Evolutionary conservation across 169 alveolate species (phyloP), one percentile per base, ranked within the genome.

Genomic region (Pseudocohnilembus persalinus): DNA sequence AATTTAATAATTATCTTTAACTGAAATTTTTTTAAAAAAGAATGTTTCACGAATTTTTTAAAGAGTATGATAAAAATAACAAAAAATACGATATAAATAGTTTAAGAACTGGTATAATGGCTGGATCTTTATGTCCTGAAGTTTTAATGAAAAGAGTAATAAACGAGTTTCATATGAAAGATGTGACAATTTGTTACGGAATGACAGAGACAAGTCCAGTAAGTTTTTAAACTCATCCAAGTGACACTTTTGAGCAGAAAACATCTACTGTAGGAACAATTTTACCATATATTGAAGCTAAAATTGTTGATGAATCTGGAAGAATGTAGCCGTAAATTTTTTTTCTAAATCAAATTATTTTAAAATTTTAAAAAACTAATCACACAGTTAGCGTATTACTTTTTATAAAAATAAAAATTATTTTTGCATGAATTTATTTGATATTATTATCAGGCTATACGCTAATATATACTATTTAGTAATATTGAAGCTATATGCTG

Each of bases 161-260:
- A n/a, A 82, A 90, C n/a, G 86, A 77, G 20, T 79, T 92, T 73
- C 88, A 88, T 1, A 81, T 94, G 6, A 75, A 81, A 28, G 76
- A 90, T 32, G 30, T 94, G 16, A 75, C 92, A 0, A 88, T 83
- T 82, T 83, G 92, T 31, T 92, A 92, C 89, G 97, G 97, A 34
- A 76, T 80, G 84, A 94, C 97, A 4, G 97, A 94, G 88, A 87
- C 92, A 16, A 86, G 94, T 74, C 97, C 97, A 1, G 93, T 92
- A 29, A 77, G 89, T 65, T 84, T 85, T 81, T 85, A 89, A 77
- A 81, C 86, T 25, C 76, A 79, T 30, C 25, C 74, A 16, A n/a
- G 49, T 24, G 95, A 88, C 89, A 68, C 91, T 26, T 87, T 84
- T 74, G 90, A 79, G 31, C 85, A 90, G 81, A 87, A 85, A 75